A percentile compares a stretch with the other conserved stretches of the same genome.
Evolutionary conservation across 768 basidiomycete species (phyloP).

Genomic region (Sistotremastrum niveocremeum): DNA sequence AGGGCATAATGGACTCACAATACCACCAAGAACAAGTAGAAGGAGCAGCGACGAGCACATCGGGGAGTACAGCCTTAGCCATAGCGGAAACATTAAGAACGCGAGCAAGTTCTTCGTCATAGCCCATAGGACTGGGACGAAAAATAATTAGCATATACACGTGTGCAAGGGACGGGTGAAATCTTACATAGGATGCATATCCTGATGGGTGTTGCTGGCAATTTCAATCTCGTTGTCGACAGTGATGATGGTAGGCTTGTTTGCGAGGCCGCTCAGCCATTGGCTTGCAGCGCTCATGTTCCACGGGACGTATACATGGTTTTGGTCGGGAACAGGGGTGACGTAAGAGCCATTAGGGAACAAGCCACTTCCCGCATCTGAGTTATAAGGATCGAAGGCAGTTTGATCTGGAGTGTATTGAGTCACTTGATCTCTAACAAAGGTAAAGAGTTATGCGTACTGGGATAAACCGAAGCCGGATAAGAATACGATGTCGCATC

Average conservation of each 20-base stretch:
- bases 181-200: constrained; percentile 38
- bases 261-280: constrained; percentile 31
- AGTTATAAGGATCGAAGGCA: constrained; percentile 32
- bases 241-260: constrained; percentile 35
- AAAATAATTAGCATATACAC: not conserved
- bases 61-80: constrained; percentile 31
- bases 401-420: constrained; percentile 23
- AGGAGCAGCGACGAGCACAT: constrained; percentile 32
- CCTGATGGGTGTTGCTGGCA: constrained; percentile 37
- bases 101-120: constrained; percentile 37
- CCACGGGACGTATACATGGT: constrained; percentile 32
- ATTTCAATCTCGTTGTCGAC: constrained; percentile 50
- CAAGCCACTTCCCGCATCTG: constrained; percentile 35
- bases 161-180: not conserved
- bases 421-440: not conserved
- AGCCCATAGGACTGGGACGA: constrained; percentile 25
- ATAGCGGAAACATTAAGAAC: constrained; percentile 27
- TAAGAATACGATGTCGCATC: constrained; percentile 41
- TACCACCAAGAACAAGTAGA: constrained; percentile 22
- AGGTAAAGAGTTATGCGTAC: constrained; percentile 14
- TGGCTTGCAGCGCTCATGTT: constrained; percentile 28
- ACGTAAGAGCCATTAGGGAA: constrained; percentile 35
- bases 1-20: constrained; percentile 8
- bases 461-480: constrained; percentile 28
- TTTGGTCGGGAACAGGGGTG: constrained; percentile 24